These are phyloP conservation scores for Ganoderma lingzhi DNA, from an alignment of 1,284 basidiomycete species.

Conservation along the genomic window DNA sequence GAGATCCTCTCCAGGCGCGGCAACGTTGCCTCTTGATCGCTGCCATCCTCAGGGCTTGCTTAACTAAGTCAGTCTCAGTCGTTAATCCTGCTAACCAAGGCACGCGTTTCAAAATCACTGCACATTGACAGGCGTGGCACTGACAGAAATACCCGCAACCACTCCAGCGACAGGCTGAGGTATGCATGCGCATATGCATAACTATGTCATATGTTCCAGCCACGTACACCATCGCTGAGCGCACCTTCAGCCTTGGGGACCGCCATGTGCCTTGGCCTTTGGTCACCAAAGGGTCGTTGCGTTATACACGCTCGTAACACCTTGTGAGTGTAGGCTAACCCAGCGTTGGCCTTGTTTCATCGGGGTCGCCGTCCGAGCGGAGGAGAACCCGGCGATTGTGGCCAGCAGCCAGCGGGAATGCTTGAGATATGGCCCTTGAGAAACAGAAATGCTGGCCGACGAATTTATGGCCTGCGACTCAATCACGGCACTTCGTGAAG, in stretches of 20 bases:
- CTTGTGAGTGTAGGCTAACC: background rate
- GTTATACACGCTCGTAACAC: background rate
- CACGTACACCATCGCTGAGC: background rate
- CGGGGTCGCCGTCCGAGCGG: background rate
- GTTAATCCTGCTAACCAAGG: background rate
- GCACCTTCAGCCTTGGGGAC: background rate
- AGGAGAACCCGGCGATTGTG: background rate
- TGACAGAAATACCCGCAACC: background rate
- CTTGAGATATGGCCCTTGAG: background rate
- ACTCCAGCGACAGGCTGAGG: background rate
- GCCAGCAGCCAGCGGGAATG: background rate
- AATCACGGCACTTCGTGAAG: no score
- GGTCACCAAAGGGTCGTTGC: background rate
- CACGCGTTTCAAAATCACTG: conserved; percentile 8
- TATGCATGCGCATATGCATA: no score
- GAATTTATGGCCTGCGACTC: background rate
- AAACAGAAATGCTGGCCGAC: background rate
- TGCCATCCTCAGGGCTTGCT: background rate
- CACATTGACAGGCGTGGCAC: background rate
- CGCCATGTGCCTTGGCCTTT: no score
- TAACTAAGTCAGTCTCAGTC: background rate
- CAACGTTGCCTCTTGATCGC: background rate
- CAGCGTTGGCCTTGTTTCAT: background rate
- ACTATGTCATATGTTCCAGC: no score
- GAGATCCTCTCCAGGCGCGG: background rate